phyloP scores from a whole-genome alignment of 2,329 filamentous ascomycete genomes.

The Cryphonectria parasitica region DNA sequence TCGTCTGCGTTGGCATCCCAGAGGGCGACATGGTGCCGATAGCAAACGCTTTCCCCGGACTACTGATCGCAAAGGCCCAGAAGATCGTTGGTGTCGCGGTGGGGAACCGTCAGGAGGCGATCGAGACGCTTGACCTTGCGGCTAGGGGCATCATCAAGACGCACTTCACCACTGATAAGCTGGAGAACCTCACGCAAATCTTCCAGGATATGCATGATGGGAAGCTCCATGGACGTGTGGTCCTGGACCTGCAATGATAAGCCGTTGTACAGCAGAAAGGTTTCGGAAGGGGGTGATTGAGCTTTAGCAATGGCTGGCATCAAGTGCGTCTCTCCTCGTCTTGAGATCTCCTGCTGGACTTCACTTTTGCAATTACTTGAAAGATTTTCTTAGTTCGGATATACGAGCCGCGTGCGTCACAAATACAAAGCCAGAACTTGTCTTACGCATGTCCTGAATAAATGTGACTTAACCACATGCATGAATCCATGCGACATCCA shows the following conservation, averaged over 20 bases:
- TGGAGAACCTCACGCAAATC: slow-evolving; percentile 31
- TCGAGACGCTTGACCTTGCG: slow-evolving; percentile 32
- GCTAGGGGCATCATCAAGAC: slow-evolving; percentile 32
- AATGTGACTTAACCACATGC: too few relatives aligned
- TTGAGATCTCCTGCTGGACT: too few relatives aligned
- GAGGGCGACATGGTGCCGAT: slow-evolving; percentile 50
- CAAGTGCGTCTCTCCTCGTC: too few relatives aligned
- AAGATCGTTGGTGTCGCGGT: slow-evolving; percentile 55
- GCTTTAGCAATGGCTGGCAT: too few relatives aligned
- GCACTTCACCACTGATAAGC: slow-evolving; percentile 31
- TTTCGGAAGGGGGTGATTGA: neutral
- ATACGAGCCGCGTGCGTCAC: neutral
- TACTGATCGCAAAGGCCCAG: slow-evolving; percentile 46
- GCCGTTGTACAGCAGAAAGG: neutral
- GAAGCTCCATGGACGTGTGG: slow-evolving; percentile 32
- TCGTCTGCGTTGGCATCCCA: slow-evolving; percentile 57
- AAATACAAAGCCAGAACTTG: neutral
- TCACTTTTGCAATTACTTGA: neutral
- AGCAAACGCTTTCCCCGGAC: slow-evolving; percentile 46
- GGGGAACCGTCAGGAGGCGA: slow-evolving; percentile 53
- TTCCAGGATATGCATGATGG: slow-evolving; percentile 32
- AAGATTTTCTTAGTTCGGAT: neutral
- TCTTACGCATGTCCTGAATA: neutral
- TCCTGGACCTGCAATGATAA: slow-evolving; percentile 29
- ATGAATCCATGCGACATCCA: neutral